These are phyloP conservation scores for Gaertneriomyces semiglobifer DNA, from an alignment of 192 early-diverging fungal genomes.

Conservation along the genomic window DNA sequence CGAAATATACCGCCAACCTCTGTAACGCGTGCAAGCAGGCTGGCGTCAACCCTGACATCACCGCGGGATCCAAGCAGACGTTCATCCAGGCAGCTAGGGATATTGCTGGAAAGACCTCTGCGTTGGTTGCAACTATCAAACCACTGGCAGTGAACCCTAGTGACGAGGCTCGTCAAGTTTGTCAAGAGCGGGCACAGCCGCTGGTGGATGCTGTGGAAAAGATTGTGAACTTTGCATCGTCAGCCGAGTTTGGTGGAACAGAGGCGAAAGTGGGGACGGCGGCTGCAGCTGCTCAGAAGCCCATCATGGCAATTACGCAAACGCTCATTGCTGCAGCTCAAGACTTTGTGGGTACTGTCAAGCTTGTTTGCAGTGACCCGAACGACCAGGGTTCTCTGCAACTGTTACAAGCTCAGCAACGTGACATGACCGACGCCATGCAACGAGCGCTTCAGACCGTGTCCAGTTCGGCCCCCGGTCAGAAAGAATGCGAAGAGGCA, in stretches of 20 bases:
- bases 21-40: conserved; percentile 47
- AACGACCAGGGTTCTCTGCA: conserved; percentile 30
- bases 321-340: conserved; percentile 29
- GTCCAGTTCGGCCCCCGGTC: conserved; percentile 42
- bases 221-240: conserved; percentile 34
- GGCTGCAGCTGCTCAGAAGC: conserved; percentile 39
- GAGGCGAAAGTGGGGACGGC: conserved; percentile 40
- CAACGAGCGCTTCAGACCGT: conserved; percentile 34
- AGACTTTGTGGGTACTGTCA: conserved; percentile 39
- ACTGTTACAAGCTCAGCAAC: conserved; percentile 31
- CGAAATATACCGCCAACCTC: conserved; percentile 46
- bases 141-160: conserved; percentile 37
- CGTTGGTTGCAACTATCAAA: conserved; percentile 46
- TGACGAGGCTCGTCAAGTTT: conserved; percentile 31
- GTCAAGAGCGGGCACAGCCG: conserved; percentile 31
- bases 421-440: conserved; percentile 33
- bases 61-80: conserved; percentile 31
- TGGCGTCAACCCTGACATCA: conserved; percentile 26
- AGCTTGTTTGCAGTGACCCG: conserved; percentile 44
- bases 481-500: conserved; percentile 52
- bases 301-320: conserved; percentile 38
- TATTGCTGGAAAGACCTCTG: conserved; percentile 40
- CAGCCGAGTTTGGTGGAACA: conserved; percentile 42
- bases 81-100: conserved; percentile 46
- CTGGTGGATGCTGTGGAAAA: conserved; percentile 44